A percentile compares a stretch with the other conserved stretches of the same genome.
These are phyloP conservation scores for Serendipita sp. DNA, from an alignment of 768 basidiomycete species.

Conservation along the genomic window DNA sequence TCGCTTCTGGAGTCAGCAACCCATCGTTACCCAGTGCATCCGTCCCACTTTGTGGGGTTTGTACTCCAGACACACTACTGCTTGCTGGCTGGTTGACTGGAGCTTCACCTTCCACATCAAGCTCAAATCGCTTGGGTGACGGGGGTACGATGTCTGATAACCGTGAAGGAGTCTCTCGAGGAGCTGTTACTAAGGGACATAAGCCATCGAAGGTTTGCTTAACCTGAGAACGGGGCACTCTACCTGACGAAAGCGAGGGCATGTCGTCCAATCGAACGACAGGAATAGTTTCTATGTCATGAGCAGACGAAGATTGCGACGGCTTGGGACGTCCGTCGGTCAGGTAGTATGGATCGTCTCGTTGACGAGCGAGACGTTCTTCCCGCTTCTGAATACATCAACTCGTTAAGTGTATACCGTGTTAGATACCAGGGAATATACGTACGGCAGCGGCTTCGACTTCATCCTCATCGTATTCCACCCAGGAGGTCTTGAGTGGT, in stretches of 20 bases:
- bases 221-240: neutral
- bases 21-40: constrained; percentile 16
- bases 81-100: constrained; percentile 23
- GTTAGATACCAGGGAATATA: constrained; percentile 19
- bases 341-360: constrained; percentile 87
- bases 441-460: constrained; percentile 17
- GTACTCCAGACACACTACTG: constrained; percentile 19
- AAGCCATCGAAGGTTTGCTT: no score
- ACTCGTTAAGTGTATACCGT: constrained; percentile 17
- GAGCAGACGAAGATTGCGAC: constrained; percentile 15
- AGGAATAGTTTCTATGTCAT: constrained; percentile 76
- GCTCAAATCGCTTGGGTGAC: constrained; percentile 6
- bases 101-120: constrained; percentile 13
- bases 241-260: constrained; percentile 5
- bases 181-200: neutral
- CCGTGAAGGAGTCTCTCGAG: neutral
- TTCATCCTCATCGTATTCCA: constrained; percentile 16
- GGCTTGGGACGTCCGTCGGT: constrained; percentile 30
- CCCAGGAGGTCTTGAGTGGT: neutral
- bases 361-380: constrained; percentile 55
- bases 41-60: constrained; percentile 18
- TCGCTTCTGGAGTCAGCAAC: constrained; percentile 46
- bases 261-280: constrained; percentile 56
- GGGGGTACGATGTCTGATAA: constrained; percentile 4
- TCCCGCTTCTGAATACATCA: constrained; percentile 39